Evolutionary conservation across 2,329 filamentous ascomycete genomes (phyloP), one percentile per base, ranked within the genome.

Genomic region (Tolypocladium pustulatum): DNA sequence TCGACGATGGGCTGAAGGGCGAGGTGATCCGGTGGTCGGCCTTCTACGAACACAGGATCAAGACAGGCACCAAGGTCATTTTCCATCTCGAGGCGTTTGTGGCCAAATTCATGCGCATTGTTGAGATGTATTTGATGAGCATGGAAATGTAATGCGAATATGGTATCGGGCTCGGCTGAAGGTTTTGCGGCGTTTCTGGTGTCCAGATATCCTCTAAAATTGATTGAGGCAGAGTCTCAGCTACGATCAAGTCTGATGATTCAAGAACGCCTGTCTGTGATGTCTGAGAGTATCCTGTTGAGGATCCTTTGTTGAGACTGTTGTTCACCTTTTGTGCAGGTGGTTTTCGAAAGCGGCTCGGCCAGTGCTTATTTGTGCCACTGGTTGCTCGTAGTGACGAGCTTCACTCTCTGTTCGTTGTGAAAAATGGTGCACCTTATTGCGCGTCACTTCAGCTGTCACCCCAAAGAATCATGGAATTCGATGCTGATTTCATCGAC

Each of bases 41-140:
- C 0, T 97, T 97, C 69, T 99, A 96, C 72, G 95, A 99, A 74
- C 94, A 99, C 73, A 84, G 94, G 61, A 90, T 97, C 74, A 90
- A 90, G 71, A 88, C 88, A 65, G 94, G 94, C 56, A 91, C 83
- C 60, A 99, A 99, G 80, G 89, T 96, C 60, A 97, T 99, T 62
- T 99, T 99, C 74, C 95, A 99, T 69, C 78, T 99, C 4, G 95
- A 99, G 75, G 94, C 94, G 4, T 99, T 99, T 74, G 94, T 99
- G 60, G 93, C 93, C 59, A 97, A 97, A 77, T 96, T 97, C 72
- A 97, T 99, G 93, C 85, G 93, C 66, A 85, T 97, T 65, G 83
- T 93, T 63, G 94, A 99, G 78, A 93, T 91, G 85, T 95, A 85
- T 69, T 74, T 87, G 59, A 93, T 96, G 89, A 90, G 87, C 63